These are phyloP conservation scores for Leccinum imitatum DNA, from an alignment of 768 basidiomycete species.

Conservation along the genomic window DNA sequence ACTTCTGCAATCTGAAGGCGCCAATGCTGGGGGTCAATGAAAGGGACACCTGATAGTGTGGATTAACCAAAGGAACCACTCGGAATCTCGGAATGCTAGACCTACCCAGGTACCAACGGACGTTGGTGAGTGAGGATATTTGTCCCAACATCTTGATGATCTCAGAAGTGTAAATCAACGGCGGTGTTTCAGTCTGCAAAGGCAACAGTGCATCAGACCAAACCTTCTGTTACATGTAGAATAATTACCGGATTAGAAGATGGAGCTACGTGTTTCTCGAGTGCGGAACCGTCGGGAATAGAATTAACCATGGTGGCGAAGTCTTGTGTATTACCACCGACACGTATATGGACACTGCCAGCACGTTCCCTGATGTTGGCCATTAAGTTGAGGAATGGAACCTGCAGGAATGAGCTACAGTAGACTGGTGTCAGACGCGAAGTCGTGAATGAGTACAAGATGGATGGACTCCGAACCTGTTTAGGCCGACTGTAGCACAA, in stretches of 20 bases:
- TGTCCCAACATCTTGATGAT: slow-evolving; percentile 65
- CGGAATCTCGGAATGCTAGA: neutral
- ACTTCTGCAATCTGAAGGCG: slow-evolving; percentile 53
- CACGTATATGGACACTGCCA: slow-evolving; percentile 60
- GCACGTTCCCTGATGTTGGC: slow-evolving; percentile 63
- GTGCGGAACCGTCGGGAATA: slow-evolving; percentile 46
- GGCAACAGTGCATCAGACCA: neutral
- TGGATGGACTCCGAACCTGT: slow-evolving; percentile 12
- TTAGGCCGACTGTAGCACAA: slow-evolving; percentile 13
- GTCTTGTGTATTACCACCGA: slow-evolving; percentile 84
- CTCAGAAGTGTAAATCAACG: slow-evolving; percentile 62
- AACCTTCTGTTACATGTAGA: neutral
- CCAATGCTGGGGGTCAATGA: slow-evolving; percentile 60
- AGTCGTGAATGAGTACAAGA: neutral
- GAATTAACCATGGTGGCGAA: slow-evolving; percentile 49
- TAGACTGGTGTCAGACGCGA: neutral
- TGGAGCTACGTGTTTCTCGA: slow-evolving; percentile 47
- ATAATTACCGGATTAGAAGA: slow-evolving; percentile 40
- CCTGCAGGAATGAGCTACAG: slow-evolving; percentile 47
- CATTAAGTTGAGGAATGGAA: slow-evolving; percentile 79
- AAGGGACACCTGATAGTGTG: slow-evolving; percentile 46
- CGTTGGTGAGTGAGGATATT: slow-evolving; percentile 55
- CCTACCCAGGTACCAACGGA: slow-evolving; percentile 63
- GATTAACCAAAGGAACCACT: slow-evolving; percentile 9
- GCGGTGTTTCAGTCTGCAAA: slow-evolving; percentile 13